These are phyloP conservation scores for Usnea hakonensis DNA, from an alignment of 495 filamentous ascomycete genomes.

Conservation along the genomic window DNA sequence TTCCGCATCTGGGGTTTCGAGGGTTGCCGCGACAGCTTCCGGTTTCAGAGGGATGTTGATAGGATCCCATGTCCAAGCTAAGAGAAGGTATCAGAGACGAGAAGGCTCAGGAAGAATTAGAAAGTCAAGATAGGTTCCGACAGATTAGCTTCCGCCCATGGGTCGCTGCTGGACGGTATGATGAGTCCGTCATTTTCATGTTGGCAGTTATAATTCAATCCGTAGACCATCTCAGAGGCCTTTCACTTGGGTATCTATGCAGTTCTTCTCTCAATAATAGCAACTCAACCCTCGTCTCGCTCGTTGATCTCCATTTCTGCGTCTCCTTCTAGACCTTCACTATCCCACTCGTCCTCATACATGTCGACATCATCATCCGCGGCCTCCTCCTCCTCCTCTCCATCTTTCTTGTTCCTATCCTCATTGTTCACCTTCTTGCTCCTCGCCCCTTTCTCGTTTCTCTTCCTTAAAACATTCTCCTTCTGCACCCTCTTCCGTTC, in stretches of 20 bases:
- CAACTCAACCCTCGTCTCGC: conserved; percentile 44
- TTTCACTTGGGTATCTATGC: background rate
- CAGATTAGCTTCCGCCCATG: background rate
- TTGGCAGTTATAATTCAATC: background rate
- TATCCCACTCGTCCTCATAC: conserved; percentile 45
- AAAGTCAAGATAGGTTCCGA: background rate
- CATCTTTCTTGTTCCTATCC: conserved; percentile 50
- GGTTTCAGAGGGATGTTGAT: background rate
- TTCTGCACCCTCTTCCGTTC: conserved; percentile 69
- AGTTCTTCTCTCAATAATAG: background rate
- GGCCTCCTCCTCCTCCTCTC: conserved; percentile 50
- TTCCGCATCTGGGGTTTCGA: background rate
- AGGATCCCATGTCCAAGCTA: background rate
- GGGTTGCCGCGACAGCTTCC: background rate
- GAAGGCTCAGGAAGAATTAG: background rate
- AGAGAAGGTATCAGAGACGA: background rate
- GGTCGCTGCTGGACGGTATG: background rate
- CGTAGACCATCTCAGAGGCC: background rate
- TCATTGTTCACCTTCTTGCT: conserved; percentile 37
- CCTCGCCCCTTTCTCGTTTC: conserved; percentile 28
- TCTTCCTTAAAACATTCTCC: conserved; percentile 42
- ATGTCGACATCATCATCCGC: conserved; percentile 46
- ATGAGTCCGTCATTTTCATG: background rate
- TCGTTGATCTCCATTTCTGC: conserved; percentile 45
- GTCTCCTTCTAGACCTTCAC: conserved; percentile 53